A percentile compares a stretch with the other conserved stretches of the same genome.
Conservation (phyloP, 768 basidiomycete species). For the Neoboletus brunneissimus region DNA sequence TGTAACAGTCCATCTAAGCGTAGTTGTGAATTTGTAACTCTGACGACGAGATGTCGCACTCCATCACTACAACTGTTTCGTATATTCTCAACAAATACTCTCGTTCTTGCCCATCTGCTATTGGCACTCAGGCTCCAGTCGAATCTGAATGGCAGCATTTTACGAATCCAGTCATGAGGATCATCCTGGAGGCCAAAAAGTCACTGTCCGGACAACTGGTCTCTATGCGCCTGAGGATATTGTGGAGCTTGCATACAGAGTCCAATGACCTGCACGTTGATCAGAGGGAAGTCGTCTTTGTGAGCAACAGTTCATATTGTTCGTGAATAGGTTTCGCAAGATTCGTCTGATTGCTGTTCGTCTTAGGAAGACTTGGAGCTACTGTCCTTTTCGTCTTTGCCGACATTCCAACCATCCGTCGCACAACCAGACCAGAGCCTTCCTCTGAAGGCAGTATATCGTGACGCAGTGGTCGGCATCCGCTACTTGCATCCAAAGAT, state of each 20-base stretch:
- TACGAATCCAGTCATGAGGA: slow-evolving; percentile 61
- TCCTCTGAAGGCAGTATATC: slow-evolving; percentile 80
- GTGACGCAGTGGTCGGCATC: slow-evolving; percentile 69
- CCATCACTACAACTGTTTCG: slow-evolving; percentile 54
- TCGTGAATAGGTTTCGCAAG: not conserved
- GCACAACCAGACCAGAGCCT: slow-evolving; percentile 48
- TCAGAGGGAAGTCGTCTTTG: slow-evolving; percentile 63
- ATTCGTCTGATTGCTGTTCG: slow-evolving; percentile 1
- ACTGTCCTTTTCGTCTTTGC: slow-evolving; percentile 57
- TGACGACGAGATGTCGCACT: slow-evolving; percentile 26
- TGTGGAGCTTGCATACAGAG: slow-evolving; percentile 54
- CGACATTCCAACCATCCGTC: slow-evolving; percentile 27
- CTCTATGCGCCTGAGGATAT: slow-evolving; percentile 61
- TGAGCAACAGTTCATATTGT: slow-evolving; percentile 35
- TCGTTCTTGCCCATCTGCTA: slow-evolving; percentile 48
- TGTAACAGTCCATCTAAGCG: slow-evolving; percentile 5
- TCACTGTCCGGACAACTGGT: slow-evolving; percentile 49
- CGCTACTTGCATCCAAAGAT: slow-evolving; percentile 61
- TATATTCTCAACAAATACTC: slow-evolving; percentile 66
- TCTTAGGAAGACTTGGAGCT: slow-evolving; percentile 76
- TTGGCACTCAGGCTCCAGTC: slow-evolving; percentile 16
- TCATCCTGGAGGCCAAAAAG: slow-evolving; percentile 60
- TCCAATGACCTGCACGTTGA: slow-evolving; percentile 38
- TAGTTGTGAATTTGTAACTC: not conserved
- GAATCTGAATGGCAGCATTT: slow-evolving; percentile 76